These are phyloP conservation scores for Globisporangium rhizosaccharum DNA, from an alignment of 352 stramenopile genomes.

Conservation along the genomic window DNA sequence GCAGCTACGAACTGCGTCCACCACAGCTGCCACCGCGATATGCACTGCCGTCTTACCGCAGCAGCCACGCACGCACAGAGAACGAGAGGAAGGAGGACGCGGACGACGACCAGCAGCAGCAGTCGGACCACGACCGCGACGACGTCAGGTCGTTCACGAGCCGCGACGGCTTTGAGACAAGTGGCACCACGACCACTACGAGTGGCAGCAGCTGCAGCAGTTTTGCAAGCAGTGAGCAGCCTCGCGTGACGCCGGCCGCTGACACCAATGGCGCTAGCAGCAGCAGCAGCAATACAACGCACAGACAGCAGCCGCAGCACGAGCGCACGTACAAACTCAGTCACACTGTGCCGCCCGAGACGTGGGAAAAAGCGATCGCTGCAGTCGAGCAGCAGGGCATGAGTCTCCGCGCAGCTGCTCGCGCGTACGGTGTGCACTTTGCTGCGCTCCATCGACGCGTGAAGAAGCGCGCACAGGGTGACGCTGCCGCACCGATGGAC, in stretches of 20 bases:
- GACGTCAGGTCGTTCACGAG: constrained; percentile 11
- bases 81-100: neutral
- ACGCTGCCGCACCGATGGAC: too few species aligned
- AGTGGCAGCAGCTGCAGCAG: constrained; percentile 14
- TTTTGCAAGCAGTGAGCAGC: constrained; percentile 9
- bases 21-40: constrained; percentile 10
- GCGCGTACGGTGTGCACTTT: too few species aligned
- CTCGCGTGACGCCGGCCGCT: neutral
- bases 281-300: constrained; percentile 3
- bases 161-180: constrained; percentile 17
- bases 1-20: too few species aligned
- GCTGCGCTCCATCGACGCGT: too few species aligned
- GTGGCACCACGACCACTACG: constrained; percentile 7
- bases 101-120: constrained; percentile 9
- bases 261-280: constrained; percentile 7
- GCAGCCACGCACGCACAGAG: too few species aligned
- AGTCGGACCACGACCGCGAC: constrained; percentile 16
- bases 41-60: constrained; percentile 13
- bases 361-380: constrained; percentile 53
- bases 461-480: too few species aligned
- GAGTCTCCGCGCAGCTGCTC: too few species aligned
- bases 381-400: constrained; percentile 30
- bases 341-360: constrained; percentile 49
- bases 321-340: constrained; percentile 37
- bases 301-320: constrained; percentile 15